Evolutionary conservation across 1,284 basidiomycete species (phyloP), one percentile per base, ranked within the genome.

Genomic region (Fomitopsis betulina): DNA sequence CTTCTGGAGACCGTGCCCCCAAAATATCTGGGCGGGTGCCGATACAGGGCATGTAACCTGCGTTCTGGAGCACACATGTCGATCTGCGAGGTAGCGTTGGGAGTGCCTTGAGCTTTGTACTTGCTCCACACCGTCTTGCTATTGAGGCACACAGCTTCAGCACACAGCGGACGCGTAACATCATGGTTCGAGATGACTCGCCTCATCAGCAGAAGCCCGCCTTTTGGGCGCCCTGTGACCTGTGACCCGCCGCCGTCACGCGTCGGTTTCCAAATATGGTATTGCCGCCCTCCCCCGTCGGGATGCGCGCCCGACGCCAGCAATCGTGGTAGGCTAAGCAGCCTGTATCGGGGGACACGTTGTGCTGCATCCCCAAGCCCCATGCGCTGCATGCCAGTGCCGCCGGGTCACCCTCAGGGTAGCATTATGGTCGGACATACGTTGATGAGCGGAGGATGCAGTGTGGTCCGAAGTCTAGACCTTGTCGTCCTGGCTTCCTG

Each of bases 171-270:
- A 51, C 13, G 45, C 13, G 45, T 27, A 47, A 47, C 45, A 47
- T 17, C 45, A 33, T 51, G 49, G 49, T 51, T 51, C 49, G 33
- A 23, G 49, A 33, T 35, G 49, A 51, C 49, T 51, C 49, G 33
- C 49, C 49, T 51, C 49, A 33, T 15, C 30, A 15, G 32, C 49
- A 13, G 32, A n/a, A 37, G 30, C 17, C 49, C 49, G 49, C 49
- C 32, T 9, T 51, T 51, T 37, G 17, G 27, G 33, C 33, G 49
- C 49, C 19, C n/a, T 37, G 49, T 51, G 49, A 51, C 49, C 21
- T 13, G 49, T 51, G 49, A 51, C 49, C 49, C 49, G 49, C n/a
- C n/a, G n/a, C 15, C 49, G 49, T 51, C 49, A 51, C 47, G 47
- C 33, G 35, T 10, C 12, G 35, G 35, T 47, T 47, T 27, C 45